Evolutionary conservation across 148 eudicot genomes (phyloP).

Genomic region (Cornus suecica): DNA sequence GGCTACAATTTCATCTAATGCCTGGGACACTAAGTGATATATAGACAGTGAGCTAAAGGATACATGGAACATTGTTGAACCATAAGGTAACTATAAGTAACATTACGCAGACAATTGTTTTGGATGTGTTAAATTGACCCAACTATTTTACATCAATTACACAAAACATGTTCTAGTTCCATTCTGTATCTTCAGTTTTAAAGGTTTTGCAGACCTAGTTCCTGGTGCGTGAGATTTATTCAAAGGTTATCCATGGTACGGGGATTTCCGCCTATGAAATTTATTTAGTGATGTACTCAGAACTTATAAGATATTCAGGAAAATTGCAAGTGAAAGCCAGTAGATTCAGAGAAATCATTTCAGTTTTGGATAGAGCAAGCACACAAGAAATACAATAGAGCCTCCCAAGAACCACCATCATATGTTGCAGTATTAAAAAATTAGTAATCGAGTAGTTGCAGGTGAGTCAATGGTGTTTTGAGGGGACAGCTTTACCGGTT

Average conservation of each 20-base stretch:
- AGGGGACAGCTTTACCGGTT: background rate
- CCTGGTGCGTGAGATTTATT: too few relatives aligned
- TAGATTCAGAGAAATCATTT: too few relatives aligned
- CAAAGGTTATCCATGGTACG: too few relatives aligned
- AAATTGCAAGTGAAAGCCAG: too few relatives aligned
- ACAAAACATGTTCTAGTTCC: background rate
- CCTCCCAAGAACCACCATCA: background rate
- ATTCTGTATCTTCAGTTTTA: background rate
- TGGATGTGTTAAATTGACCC: too few relatives aligned
- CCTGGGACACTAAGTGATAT: background rate
- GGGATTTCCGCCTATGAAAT: too few relatives aligned
- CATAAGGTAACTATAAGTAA: background rate
- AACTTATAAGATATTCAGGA: too few relatives aligned
- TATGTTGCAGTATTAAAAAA: background rate
- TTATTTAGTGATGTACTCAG: too few relatives aligned
- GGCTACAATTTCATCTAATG: background rate
- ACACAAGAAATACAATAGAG: too few relatives aligned
- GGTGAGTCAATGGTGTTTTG: background rate
- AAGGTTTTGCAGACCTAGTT: background rate
- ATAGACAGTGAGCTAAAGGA: background rate
- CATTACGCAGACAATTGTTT: background rate
- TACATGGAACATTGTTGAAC: background rate
- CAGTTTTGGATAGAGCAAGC: too few relatives aligned
- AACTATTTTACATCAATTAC: background rate
- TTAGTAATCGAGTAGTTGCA: background rate